Conservation (phyloP, 257 asterid species). For the Solanum piurae region DNA sequence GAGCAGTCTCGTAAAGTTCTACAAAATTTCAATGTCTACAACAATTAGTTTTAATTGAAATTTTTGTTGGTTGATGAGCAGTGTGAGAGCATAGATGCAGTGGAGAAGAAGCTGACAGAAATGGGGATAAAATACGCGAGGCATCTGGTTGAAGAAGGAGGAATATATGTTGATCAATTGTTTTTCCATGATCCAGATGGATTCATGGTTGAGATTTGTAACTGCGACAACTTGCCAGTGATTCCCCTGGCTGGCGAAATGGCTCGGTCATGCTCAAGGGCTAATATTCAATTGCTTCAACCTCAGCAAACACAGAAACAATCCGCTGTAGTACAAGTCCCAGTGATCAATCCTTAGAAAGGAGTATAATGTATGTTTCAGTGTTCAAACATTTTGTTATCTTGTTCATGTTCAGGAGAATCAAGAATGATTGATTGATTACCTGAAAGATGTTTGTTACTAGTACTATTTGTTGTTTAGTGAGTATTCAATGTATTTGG, state of each 20-base stretch:
- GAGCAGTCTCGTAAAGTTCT: neutral
- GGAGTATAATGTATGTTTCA: neutral
- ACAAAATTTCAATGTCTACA: neutral
- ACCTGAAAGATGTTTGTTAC: neutral
- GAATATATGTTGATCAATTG: slow-evolving; percentile 73
- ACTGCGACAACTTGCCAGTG: slow-evolving; percentile 83
- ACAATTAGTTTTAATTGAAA: neutral
- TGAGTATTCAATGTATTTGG: neutral
- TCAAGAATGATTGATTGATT: neutral
- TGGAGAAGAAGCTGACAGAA: slow-evolving; percentile 76
- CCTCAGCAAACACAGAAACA: slow-evolving; percentile 42
- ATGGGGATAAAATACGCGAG: slow-evolving; percentile 60
- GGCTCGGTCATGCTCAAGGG: slow-evolving; percentile 60
- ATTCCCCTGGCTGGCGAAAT: slow-evolving; percentile 66
- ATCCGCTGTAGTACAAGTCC: slow-evolving; percentile 27
- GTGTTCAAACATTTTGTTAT: neutral
- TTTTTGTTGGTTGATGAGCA: slow-evolving; percentile 8
- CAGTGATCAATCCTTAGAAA: neutral
- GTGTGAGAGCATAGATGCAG: slow-evolving; percentile 86
- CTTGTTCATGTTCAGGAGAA: neutral
- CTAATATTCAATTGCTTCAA: slow-evolving; percentile 47
- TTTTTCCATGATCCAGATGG: slow-evolving; percentile 97
- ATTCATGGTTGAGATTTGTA: slow-evolving; percentile 92
- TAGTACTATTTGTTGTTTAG: neutral
- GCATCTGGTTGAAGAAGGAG: slow-evolving; percentile 86